phyloP scores from a whole-genome alignment of 73 alveolate species.

The Diophrys sp. region DNA sequence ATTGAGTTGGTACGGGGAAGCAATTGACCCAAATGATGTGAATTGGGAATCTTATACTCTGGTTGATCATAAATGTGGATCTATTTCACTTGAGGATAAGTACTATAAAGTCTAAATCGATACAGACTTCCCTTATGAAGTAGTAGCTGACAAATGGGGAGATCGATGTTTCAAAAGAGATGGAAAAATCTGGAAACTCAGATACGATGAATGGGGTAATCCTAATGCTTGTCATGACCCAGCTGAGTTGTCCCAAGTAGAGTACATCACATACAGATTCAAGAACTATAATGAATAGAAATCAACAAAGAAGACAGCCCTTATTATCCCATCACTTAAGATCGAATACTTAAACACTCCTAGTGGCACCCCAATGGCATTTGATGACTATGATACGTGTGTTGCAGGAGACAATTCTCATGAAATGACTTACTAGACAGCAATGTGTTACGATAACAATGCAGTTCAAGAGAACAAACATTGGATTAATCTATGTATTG shows the following conservation, averaged over 20 bases:
- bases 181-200: neutral
- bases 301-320: neutral
- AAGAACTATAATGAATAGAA: neutral
- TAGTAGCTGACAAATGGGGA: neutral
- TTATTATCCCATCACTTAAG: neutral
- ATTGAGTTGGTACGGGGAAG: neutral
- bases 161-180: neutral
- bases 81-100: neutral
- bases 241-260: neutral
- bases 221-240: constrained; percentile 1
- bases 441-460: too few relatives aligned
- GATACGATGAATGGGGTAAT: neutral
- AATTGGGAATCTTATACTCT: neutral
- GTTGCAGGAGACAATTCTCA: too few relatives aligned
- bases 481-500: neutral
- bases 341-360: too few relatives aligned
- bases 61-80: neutral
- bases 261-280: neutral
- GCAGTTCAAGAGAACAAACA: too few relatives aligned
- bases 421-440: too few relatives aligned
- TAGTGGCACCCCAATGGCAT: too few relatives aligned
- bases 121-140: neutral
- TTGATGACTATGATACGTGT: too few relatives aligned
- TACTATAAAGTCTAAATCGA: neutral
- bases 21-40: neutral